Conservation (phyloP, 495 filamentous ascomycete species). For the Annulohypoxylon maeteangense region DNA sequence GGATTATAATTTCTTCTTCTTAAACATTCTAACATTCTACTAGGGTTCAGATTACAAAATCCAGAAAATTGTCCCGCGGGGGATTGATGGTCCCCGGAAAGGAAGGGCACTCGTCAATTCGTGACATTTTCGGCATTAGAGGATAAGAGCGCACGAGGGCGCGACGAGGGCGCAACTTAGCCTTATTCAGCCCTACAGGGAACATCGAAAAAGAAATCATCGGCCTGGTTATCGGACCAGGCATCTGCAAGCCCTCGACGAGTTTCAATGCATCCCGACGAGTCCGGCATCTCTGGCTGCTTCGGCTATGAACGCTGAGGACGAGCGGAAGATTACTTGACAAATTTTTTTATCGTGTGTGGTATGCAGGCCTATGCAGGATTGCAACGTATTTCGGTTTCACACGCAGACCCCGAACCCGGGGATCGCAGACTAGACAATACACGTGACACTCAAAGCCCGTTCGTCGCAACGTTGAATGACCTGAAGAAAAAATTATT, state of each 20-base stretch:
- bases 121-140: conserved; percentile 23
- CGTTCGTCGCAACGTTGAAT: conserved; percentile 20
- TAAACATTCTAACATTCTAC: not conserved
- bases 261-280: conserved; percentile 24
- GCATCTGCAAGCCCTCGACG: conserved; percentile 6
- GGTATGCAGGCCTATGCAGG: conserved; percentile 11
- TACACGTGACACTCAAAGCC: conserved; percentile 39
- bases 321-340: conserved; percentile 4
- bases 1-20: conserved; percentile 2
- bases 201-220: conserved; percentile 6
- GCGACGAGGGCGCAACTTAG: no score
- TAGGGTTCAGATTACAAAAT: conserved; percentile 1
- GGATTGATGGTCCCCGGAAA: conserved; percentile 12
- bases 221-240: conserved; percentile 3
- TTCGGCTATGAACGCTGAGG: conserved; percentile 1
- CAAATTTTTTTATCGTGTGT: conserved; percentile 1
- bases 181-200: conserved; percentile 37
- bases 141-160: not conserved
- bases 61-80: conserved; percentile 12
- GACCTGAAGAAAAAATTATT: not conserved
- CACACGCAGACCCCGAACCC: conserved; percentile 35
- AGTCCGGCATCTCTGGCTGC: not conserved
- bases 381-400: conserved; percentile 9
- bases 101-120: not conserved
- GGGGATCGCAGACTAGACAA: conserved; percentile 13